Percentiles rank a stretch among this genome's conserved stretches.
Evolutionary conservation across 192 early-diverging fungal genomes (phyloP).

Genomic region (Entomortierella chlamydospora): DNA sequence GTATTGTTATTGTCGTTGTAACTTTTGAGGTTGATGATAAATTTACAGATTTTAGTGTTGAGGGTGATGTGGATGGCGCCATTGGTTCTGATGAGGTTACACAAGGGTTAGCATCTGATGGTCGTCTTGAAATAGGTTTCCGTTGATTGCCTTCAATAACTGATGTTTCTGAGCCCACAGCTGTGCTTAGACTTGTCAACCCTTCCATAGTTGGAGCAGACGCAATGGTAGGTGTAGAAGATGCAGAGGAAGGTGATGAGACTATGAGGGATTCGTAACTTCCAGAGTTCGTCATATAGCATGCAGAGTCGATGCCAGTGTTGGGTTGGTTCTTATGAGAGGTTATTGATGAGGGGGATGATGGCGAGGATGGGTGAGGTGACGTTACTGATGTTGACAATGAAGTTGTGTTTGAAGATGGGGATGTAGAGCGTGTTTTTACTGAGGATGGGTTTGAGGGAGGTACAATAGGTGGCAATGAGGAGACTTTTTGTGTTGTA

Average conservation of each 20-base stretch:
- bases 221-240: conserved; percentile 13
- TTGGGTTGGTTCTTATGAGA: conserved; percentile 29
- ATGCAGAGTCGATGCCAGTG: conserved; percentile 37
- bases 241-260: conserved; percentile 17
- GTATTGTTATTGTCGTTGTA: too few relatives aligned
- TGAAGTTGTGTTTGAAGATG: neutral
- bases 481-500: neutral
- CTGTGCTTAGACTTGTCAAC: neutral
- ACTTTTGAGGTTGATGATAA: too few relatives aligned
- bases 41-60: neutral
- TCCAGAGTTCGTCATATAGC: conserved; percentile 29
- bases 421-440: neutral
- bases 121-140: conserved; percentile 11
- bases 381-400: neutral
- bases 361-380: neutral
- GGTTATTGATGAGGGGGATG: neutral
- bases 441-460: conserved; percentile 1
- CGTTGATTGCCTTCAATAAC: conserved; percentile 12
- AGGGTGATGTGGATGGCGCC: neutral
- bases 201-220: neutral
- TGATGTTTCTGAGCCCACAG: neutral
- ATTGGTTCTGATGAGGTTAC: neutral
- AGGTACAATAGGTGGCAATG: conserved; percentile 30
- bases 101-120: neutral
- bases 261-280: conserved; percentile 16